Base-by-base conservation (phyloP, 164 flowering plant species). In the Macadamia integrifolia region DNA sequence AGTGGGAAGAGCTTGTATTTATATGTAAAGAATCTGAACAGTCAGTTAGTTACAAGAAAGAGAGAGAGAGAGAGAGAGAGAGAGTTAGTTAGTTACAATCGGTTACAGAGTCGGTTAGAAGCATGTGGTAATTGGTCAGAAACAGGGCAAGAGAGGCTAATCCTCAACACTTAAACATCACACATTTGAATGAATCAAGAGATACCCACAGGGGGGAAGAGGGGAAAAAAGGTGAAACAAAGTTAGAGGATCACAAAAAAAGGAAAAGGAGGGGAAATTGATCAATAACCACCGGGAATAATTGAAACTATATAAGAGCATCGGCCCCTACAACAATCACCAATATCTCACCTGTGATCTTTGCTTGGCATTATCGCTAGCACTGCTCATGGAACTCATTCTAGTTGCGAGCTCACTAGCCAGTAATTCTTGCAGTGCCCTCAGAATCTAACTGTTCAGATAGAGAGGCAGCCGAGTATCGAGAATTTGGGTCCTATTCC, bases 241-340 rank as follows among this genome's bases (percentile, higher is more conserved):
- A 57, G 8, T 58, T 35, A 5, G 3, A 35, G 40, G 40, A 35
- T 35, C 5, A 35, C 40, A 35, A 5, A 2, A 35, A 35, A 35
- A 35, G 5, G 23, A 23, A 23, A 23, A 23, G 23, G 23, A 23
- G 23, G 23, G 23, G 23, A 23, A 23, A 23, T 23, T 23, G 23
- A 23, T 23, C 23, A 23, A 23, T 23, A 23, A 23, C 23, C 23
- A 23, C 23, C 5, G 3, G 23, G 23, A 23, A 23, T 23, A 23
- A 35, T 35, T 35, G 40, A 35, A 35, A 35, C 40, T 35, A 69
- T 43, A n/a, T 13, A 64, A 32, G 78, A 58, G 86, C 84, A 68
- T 88, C 85, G 50, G 93, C 87, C 40, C 87, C 93, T 50, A 90
- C 85, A 61, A 86, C 84, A 76, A 88, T 88, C 86, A 86, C 93